phyloP scores from a whole-genome alignment of 2,329 filamentous ascomycete species.

The Chrysosporium keratinophilum region DNA sequence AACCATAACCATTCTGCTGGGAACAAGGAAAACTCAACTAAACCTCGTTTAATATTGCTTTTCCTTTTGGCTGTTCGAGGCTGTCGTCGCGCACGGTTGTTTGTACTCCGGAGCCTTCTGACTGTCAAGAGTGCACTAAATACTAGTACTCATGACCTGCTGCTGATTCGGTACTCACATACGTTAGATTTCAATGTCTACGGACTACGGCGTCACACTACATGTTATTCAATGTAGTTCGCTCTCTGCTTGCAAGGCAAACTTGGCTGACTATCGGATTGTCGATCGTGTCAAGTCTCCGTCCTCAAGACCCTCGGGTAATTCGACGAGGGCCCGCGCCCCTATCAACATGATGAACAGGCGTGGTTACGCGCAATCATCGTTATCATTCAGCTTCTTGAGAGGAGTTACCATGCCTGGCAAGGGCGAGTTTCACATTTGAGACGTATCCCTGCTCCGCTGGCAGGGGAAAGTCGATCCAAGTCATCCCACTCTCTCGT shows the following conservation, averaged over 20 bases:
- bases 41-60: not conserved
- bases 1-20: constrained; percentile 11
- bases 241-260: not conserved
- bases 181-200: no score
- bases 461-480: not conserved
- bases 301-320: not conserved
- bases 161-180: not conserved
- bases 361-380: not conserved
- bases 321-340: not conserved
- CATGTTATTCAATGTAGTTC: not conserved
- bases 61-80: not conserved
- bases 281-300: not conserved
- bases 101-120: no score
- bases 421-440: constrained; percentile 6
- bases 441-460: not conserved
- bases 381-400: not conserved
- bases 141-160: not conserved
- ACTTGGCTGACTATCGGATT: not conserved
- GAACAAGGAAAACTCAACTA: not conserved
- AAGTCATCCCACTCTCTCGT: not conserved
- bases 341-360: not conserved
- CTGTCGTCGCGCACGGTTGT: no score
- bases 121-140: not conserved
- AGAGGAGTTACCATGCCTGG: not conserved
- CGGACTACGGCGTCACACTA: no score